Conservation (phyloP, 345 rosid species). For the Moricandia arvensis region DNA sequence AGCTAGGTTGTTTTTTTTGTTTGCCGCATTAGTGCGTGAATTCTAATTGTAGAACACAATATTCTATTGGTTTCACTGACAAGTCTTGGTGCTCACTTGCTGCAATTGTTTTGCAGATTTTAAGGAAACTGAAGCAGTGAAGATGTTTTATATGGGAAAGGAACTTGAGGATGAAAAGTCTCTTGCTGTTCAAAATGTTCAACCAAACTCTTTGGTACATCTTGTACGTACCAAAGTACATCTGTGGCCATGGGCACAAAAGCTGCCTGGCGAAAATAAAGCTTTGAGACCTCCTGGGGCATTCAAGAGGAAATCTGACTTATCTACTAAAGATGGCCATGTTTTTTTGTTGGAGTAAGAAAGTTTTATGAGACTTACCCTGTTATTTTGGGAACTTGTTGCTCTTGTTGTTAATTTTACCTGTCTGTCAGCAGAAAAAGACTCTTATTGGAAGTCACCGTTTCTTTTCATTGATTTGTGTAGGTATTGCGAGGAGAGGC, state of each 20-base stretch:
- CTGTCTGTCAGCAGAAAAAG: conserved; percentile 3
- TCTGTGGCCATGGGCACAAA: conserved; percentile 82
- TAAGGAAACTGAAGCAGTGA: conserved; percentile 80
- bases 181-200: conserved; percentile 81
- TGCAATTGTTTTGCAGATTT: conserved; percentile 58
- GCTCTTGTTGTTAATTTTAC: conserved; percentile 8
- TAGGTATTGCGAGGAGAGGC: conserved; percentile 97
- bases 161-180: conserved; percentile 84
- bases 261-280: conserved; percentile 88
- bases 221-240: conserved; percentile 85
- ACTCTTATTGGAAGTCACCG: not conserved
- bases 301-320: conserved; percentile 98
- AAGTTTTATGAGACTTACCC: conserved; percentile 3
- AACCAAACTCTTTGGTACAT: conserved; percentile 86
- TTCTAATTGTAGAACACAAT: conserved; percentile 3
- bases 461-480: conserved; percentile 21
- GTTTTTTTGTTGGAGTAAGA: conserved; percentile 95
- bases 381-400: not conserved
- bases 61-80: conserved; percentile 8
- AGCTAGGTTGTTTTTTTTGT: conserved; percentile 66
- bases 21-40: conserved; percentile 9
- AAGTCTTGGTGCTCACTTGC: conserved; percentile 24
- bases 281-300: conserved; percentile 97
- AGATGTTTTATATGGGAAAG: conserved; percentile 74
- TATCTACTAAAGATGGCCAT: conserved; percentile 95